These are phyloP conservation scores for Macadamia integrifolia DNA, from an alignment of 164 flowering plant genomes.

Conservation along the genomic window DNA sequence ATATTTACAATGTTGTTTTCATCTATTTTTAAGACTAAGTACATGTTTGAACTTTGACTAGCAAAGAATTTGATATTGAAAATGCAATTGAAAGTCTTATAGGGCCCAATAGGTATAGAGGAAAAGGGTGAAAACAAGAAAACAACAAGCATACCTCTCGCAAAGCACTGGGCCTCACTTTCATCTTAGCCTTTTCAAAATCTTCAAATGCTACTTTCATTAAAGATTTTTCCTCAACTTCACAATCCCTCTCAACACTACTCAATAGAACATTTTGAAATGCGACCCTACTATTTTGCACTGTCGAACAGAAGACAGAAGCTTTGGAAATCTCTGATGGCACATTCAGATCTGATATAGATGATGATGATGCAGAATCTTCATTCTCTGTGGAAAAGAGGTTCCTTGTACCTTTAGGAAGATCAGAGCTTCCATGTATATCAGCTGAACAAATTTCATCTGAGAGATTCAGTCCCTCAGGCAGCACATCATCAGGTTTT, in stretches of 20 bases:
- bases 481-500: constrained; percentile 2
- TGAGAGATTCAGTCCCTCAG: constrained; percentile 4
- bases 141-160: constrained; percentile 62
- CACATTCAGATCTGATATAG: constrained; percentile 14
- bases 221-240: constrained; percentile 16
- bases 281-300: constrained; percentile 3
- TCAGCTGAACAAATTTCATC: constrained; percentile 22
- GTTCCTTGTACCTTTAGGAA: constrained; percentile 5
- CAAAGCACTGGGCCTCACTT: constrained; percentile 98
- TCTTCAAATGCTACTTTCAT: constrained; percentile 52
- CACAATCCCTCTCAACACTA: constrained; percentile 9
- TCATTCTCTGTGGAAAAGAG: constrained; percentile 8
- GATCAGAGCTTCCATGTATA: constrained; percentile 11
- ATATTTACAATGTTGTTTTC: too few relatives aligned
- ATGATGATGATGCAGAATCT: constrained; percentile 30
- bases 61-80: too few relatives aligned
- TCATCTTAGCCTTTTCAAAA: constrained; percentile 83
- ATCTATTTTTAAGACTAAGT: too few relatives aligned
- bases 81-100: too few relatives aligned
- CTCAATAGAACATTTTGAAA: constrained; percentile 2
- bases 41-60: too few relatives aligned
- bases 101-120: too few relatives aligned
- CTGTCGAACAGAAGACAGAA: constrained; percentile 4
- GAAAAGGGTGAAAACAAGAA: neutral
- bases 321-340: constrained; percentile 19